Evolutionary conservation across 1,284 basidiomycete genomes (phyloP).

Genomic region (Tausonia pullulans): DNA sequence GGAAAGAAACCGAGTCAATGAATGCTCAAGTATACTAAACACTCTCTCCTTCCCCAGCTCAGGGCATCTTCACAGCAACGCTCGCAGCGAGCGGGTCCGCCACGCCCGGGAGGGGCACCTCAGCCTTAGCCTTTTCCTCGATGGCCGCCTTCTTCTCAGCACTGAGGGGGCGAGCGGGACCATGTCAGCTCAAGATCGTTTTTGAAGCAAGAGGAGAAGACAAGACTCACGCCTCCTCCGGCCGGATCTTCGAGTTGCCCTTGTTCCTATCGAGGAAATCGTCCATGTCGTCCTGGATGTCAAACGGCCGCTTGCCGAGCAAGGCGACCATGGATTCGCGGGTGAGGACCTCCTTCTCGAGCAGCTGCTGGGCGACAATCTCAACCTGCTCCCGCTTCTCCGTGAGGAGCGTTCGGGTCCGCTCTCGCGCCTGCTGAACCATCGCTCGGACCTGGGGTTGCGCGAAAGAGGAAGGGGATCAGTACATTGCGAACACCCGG

Average conservation of each 20-base stretch:
- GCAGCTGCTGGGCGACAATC: constrained; percentile 78
- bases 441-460: constrained; percentile 73
- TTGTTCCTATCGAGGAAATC: constrained; percentile 60
- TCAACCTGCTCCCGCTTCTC: constrained; percentile 80
- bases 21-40: too few relatives aligned
- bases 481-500: neutral
- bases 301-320: constrained; percentile 75
- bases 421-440: constrained; percentile 76
- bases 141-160: too few relatives aligned
- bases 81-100: too few relatives aligned
- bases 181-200: too few relatives aligned
- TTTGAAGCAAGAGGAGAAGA: too few relatives aligned
- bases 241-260: neutral
- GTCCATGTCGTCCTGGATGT: constrained; percentile 78
- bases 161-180: too few relatives aligned
- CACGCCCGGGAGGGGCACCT: too few relatives aligned
- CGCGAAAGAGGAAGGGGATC: neutral
- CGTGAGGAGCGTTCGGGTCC: constrained; percentile 71
- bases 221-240: too few relatives aligned
- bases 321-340: constrained; percentile 78
- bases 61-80: too few relatives aligned
- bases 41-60: too few relatives aligned
- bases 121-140: too few relatives aligned
- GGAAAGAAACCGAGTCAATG: too few relatives aligned
- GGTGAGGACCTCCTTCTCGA: constrained; percentile 92